Conservation (phyloP, 805 yeast species). For the Candida maltosa region DNA sequence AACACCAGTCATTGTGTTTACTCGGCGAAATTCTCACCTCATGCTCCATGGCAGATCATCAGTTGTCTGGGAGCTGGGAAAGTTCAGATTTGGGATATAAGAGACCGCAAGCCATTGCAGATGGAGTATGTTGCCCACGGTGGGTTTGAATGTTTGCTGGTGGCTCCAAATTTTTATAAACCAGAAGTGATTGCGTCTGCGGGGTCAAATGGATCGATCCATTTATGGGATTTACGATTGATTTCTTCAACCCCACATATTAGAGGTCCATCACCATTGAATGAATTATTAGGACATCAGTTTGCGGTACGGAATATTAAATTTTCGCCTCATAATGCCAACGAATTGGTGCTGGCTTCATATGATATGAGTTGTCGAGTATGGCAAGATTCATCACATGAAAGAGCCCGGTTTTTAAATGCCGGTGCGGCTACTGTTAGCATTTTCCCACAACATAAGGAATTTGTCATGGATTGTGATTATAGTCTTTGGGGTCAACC, state of each 20-base stretch:
- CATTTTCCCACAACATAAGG: conserved; percentile 69
- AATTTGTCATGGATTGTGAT: conserved; percentile 90
- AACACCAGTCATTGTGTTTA: conserved; percentile 63
- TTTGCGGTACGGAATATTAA: conserved; percentile 78
- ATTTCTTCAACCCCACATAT: conserved; percentile 43
- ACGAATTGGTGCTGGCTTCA: conserved; percentile 68
- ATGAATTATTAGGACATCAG: conserved; percentile 82
- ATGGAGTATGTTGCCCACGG: conserved; percentile 68
- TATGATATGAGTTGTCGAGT: conserved; percentile 91
- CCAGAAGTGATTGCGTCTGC: conserved; percentile 78
- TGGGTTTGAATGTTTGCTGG: conserved; percentile 74
- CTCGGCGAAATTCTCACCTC: conserved; percentile 80
- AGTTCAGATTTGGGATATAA: conserved; percentile 76
- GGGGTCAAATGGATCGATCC: conserved; percentile 84
- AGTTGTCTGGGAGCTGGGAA: conserved; percentile 75
- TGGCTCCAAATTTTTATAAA: conserved; percentile 91
- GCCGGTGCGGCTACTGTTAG: conserved; percentile 49
- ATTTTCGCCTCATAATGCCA: conserved; percentile 88
- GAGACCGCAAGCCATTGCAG: conserved; percentile 62
- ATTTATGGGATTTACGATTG: conserved; percentile 88
- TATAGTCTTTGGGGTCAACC: conserved; percentile 97
- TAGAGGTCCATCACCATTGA: conserved; percentile 64
- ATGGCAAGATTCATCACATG: conserved; percentile 74
- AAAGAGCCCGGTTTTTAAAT: conserved; percentile 46
- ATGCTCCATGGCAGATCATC: conserved; percentile 65